These are phyloP conservation scores for Beta corolliflora DNA, from an alignment of 179 eudicot genomes.

Conservation along the genomic window DNA sequence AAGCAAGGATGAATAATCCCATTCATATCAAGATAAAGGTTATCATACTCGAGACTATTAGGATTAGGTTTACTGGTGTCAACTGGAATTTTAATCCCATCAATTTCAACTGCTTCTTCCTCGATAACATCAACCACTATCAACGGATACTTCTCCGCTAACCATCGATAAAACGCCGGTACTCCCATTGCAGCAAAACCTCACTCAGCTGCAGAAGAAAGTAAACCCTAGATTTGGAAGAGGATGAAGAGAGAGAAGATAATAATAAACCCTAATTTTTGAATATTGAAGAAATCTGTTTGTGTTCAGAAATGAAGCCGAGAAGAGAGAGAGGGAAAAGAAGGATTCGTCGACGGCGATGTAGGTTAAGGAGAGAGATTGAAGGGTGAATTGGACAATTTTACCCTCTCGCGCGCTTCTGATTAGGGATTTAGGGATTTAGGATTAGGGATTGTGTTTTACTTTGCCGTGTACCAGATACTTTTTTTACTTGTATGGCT, in stretches of 20 bases:
- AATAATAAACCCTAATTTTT: too few relatives aligned
- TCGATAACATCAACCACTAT: constrained; percentile 71
- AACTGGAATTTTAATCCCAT: constrained; percentile 68
- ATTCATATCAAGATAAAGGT: constrained; percentile 83
- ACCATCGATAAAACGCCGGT: constrained; percentile 84
- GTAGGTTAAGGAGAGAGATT: background rate
- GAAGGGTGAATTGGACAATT: background rate
- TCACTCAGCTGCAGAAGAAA: background rate
- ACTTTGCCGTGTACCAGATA: too few relatives aligned
- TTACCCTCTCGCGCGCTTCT: background rate
- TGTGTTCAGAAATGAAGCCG: background rate
- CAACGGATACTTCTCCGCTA: constrained; percentile 87
- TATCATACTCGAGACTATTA: constrained; percentile 67
- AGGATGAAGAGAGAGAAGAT: constrained; percentile 9
- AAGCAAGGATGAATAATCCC: constrained; percentile 90
- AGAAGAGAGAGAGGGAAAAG: background rate
- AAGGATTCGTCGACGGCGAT: background rate
- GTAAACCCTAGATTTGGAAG: constrained; percentile 1
- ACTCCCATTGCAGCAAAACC: constrained; percentile 48
- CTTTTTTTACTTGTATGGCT: too few relatives aligned
- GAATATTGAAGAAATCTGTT: background rate
- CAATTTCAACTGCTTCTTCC: constrained; percentile 65
- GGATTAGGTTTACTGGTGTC: constrained; percentile 81
- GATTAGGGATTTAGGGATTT: too few relatives aligned
- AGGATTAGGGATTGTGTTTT: too few relatives aligned